phyloP scores from a whole-genome alignment of 2,329 filamentous ascomycete species.

The Periconia digitata region DNA sequence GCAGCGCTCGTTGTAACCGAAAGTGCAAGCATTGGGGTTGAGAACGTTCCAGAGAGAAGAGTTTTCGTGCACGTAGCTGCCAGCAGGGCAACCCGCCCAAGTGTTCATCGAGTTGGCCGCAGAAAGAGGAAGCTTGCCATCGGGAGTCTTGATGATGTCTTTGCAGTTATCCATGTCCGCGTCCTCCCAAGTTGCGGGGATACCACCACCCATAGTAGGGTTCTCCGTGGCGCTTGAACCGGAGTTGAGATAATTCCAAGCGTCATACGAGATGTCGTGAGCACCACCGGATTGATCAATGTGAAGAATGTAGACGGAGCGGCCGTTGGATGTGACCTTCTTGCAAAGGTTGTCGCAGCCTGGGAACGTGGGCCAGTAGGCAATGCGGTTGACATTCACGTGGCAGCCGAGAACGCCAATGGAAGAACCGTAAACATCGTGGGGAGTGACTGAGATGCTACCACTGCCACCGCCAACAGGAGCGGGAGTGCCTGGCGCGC shows the following conservation, averaged over 20 bases:
- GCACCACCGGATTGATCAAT: slow-evolving; percentile 60
- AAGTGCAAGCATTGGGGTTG: slow-evolving; percentile 46
- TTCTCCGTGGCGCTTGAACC: slow-evolving; percentile 52
- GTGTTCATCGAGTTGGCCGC: slow-evolving; percentile 18
- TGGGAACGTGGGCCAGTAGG: slow-evolving; percentile 60
- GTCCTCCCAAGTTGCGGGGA: slow-evolving; percentile 55
- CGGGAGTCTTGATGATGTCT: slow-evolving; percentile 46
- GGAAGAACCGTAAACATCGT: slow-evolving; percentile 44
- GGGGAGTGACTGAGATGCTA: slow-evolving; percentile 9
- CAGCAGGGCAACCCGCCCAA: slow-evolving; percentile 13
- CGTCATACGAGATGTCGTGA: slow-evolving; percentile 63
- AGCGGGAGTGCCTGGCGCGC: too few species aligned
- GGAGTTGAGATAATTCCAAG: slow-evolving; percentile 61
- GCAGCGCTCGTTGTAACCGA: slow-evolving; percentile 31
- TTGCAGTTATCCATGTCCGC: slow-evolving; percentile 54
- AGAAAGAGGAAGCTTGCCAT: slow-evolving; percentile 17
- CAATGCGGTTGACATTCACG: slow-evolving; percentile 62
- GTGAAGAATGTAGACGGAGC: slow-evolving; percentile 59
- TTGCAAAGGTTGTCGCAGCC: slow-evolving; percentile 62
- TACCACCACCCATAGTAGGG: slow-evolving; percentile 53
- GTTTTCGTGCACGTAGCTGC: slow-evolving; percentile 13
- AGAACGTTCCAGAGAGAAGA: slow-evolving; percentile 50
- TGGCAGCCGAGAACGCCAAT: slow-evolving; percentile 63
- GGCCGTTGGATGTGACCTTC: slow-evolving; percentile 54
- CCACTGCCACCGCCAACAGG: too few species aligned